Evolutionary conservation across 345 rosid species (phyloP).

Genomic region (Gossypium anomalum): DNA sequence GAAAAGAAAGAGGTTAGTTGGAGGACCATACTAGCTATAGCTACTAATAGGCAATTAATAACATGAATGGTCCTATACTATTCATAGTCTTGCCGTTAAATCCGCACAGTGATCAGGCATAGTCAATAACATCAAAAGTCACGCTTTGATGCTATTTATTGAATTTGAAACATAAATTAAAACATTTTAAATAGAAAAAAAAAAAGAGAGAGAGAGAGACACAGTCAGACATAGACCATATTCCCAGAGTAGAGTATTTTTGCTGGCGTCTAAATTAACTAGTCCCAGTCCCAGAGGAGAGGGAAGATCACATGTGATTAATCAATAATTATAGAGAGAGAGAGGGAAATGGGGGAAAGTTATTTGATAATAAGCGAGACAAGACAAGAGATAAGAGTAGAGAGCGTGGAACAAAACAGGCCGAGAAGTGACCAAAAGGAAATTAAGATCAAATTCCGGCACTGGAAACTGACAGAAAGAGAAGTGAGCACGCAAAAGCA

Average conservation of each 20-base stretch:
- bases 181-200: neutral
- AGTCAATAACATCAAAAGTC: conserved; percentile 32
- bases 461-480: conserved; percentile 88
- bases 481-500: conserved; percentile 96
- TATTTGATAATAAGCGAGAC: neutral
- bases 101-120: conserved; percentile 31
- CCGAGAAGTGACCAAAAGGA: conserved; percentile 10
- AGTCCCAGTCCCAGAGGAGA: neutral
- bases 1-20: conserved; percentile 18
- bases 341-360: neutral
- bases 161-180: neutral
- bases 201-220: neutral
- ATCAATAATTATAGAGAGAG: neutral
- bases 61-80: conserved; percentile 47
- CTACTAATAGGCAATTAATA: conserved; percentile 20
- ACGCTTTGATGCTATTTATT: conserved; percentile 36
- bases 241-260: conserved; percentile 12
- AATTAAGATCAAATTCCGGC: conserved; percentile 29
- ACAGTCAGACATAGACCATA: conserved; percentile 7
- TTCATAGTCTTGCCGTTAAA: conserved; percentile 25
- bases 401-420: conserved; percentile 26
- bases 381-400: neutral
- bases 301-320: neutral
- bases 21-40: conserved; percentile 32
- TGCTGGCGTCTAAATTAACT: conserved; percentile 1